Percentiles rank a stretch among this genome's conserved stretches.
Conservation (phyloP, 179 eudicot genomes). For the Spinacia oleracea region DNA sequence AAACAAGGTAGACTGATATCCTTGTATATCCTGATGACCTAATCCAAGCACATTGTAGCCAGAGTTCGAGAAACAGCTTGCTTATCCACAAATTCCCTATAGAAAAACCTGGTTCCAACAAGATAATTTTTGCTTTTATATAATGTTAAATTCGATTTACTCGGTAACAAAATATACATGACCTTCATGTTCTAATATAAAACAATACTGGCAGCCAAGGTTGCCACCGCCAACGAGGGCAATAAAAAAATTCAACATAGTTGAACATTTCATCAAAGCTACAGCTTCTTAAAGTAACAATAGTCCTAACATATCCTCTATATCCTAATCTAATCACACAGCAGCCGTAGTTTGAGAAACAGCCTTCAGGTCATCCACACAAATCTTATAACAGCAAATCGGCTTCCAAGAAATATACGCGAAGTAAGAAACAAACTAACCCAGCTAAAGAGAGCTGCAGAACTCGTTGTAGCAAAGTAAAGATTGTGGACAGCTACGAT, state of each 20-base stretch:
- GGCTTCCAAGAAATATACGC: conserved; percentile 20
- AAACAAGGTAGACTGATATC: not conserved
- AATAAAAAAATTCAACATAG: not conserved
- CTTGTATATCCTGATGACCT: not conserved
- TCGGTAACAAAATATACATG: not conserved
- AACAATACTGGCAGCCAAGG: conserved; percentile 13
- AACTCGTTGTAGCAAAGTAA: conserved; percentile 12
- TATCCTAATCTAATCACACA: conserved; percentile 23
- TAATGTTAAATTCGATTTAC: not conserved
- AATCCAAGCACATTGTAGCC: conserved; percentile 2
- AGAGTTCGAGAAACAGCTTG: not conserved
- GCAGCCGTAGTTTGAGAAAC: conserved; percentile 9
- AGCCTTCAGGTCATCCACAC: conserved; percentile 20
- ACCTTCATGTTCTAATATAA: not conserved
- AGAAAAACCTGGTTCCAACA: conserved; percentile 3
- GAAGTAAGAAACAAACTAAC: conserved; percentile 28
- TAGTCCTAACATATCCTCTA: conserved; percentile 11
- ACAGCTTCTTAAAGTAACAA: conserved; percentile 15
- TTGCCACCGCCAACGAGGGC: not conserved
- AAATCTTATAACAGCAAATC: conserved; percentile 16
- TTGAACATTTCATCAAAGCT: conserved; percentile 3
- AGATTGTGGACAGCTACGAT: conserved; percentile 13
- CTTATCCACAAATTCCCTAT: not conserved
- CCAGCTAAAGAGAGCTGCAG: conserved; percentile 27
- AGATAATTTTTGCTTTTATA: not conserved